Evolutionary conservation across 768 basidiomycete genomes (phyloP).

Genomic region (Rhodotorula toruloides): DNA sequence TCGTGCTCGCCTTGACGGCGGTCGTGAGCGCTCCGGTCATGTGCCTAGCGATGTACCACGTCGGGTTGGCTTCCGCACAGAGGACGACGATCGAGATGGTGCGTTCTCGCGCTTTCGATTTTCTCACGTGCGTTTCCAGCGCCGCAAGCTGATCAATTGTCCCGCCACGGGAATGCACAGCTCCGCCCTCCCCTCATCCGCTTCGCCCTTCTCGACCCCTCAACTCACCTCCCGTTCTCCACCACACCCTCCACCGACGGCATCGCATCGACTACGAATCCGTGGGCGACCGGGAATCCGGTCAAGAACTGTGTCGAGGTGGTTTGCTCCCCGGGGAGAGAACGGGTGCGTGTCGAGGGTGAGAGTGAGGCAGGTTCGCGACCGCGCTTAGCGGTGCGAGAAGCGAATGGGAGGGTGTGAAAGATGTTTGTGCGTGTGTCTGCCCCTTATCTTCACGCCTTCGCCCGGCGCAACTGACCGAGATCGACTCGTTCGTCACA

Average conservation of each 20-base stretch:
- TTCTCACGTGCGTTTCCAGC: not conserved
- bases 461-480: too few relatives aligned
- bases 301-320: not conserved
- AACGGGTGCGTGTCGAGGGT: not conserved
- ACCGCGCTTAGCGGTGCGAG: too few relatives aligned
- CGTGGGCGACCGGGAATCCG: not conserved
- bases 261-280: too few relatives aligned
- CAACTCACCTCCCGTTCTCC: not conserved
- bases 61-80: constrained; percentile 29
- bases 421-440: too few relatives aligned
- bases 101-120: not conserved
- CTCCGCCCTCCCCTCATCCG: constrained; percentile 12
- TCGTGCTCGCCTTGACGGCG: constrained; percentile 9
- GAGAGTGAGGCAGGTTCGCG: too few relatives aligned
- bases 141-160: not conserved
- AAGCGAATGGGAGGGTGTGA: too few relatives aligned
- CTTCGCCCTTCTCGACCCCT: constrained; percentile 3
- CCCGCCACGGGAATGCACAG: not conserved
- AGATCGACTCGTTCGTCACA: too few relatives aligned
- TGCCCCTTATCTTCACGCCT: too few relatives aligned
- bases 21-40: constrained; percentile 15
- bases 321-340: not conserved
- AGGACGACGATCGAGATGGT: constrained; percentile 43
- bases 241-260: not conserved
- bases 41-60: constrained; percentile 37